Conservation (phyloP, 228 moss, liverwort and hornwort genomes). For the Sphagnum magellanicum region DNA sequence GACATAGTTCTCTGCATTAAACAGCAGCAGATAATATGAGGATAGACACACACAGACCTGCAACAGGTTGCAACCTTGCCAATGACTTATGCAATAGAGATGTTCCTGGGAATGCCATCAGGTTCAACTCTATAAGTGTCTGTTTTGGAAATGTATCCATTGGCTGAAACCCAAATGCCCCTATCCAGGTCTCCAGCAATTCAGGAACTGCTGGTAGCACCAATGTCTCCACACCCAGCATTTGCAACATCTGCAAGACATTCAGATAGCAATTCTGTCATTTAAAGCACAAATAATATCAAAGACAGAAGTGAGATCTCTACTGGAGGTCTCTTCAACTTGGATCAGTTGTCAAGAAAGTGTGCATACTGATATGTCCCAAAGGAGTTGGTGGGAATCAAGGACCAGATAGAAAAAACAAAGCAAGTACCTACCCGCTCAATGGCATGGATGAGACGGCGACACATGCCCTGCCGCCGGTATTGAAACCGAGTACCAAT, state of each 20-base stretch:
- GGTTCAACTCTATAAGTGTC: slow-evolving; percentile 67
- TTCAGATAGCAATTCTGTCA: not conserved
- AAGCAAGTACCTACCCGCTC: slow-evolving; percentile 45
- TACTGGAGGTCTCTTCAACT: not conserved
- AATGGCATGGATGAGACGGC: slow-evolving; percentile 76
- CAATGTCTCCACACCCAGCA: slow-evolving; percentile 64
- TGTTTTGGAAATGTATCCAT: slow-evolving; percentile 53
- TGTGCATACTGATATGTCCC: no score
- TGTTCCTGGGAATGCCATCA: slow-evolving; percentile 95
- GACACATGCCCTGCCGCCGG: slow-evolving; percentile 90
- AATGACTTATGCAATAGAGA: slow-evolving; percentile 62
- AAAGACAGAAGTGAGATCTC: not conserved
- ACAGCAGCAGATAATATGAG: no score
- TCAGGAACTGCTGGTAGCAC: slow-evolving; percentile 95
- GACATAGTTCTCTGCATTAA: no score
- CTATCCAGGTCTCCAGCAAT: slow-evolving; percentile 76
- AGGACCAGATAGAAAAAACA: no score
- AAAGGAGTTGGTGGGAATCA: no score
- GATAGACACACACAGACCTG: no score
- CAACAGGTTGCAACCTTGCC: slow-evolving; percentile 11
- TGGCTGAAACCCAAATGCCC: slow-evolving; percentile 67
- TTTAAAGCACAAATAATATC: no score
- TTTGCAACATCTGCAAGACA: slow-evolving; percentile 57
- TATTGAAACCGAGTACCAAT: slow-evolving; percentile 91
- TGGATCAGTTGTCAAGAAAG: not conserved